Evolutionary conservation across 129 eudicot genomes (phyloP).

Genomic region (Flaveria brownii): DNA sequence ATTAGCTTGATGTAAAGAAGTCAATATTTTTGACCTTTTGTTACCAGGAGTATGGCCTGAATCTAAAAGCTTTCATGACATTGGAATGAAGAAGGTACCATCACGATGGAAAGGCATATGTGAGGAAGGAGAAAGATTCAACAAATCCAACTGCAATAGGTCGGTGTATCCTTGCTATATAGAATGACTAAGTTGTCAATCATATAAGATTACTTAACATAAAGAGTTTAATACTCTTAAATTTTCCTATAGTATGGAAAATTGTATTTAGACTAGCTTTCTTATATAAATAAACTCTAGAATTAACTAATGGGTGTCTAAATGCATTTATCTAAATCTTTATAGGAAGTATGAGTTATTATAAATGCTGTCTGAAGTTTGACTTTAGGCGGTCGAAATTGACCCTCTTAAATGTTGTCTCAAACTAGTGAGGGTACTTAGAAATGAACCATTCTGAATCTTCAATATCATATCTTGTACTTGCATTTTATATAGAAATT

Average conservation of each 20-base stretch:
- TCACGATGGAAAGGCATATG: conserved; percentile 55
- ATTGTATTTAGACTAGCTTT: too few species aligned
- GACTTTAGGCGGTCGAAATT: not conserved
- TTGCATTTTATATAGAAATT: too few species aligned
- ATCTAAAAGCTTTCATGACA: conserved; percentile 44
- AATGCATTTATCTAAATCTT: not conserved
- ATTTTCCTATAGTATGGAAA: not conserved
- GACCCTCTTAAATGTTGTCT: not conserved
- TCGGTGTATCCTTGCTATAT: conserved; percentile 1
- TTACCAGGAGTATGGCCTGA: conserved; percentile 63
- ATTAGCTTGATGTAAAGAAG: not conserved
- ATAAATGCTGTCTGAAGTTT: not conserved
- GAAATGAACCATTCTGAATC: not conserved
- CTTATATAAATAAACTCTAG: not conserved
- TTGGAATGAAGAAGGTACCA: conserved; percentile 43
- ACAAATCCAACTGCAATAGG: conserved; percentile 50
- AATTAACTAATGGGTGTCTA: not conserved
- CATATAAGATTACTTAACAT: not conserved
- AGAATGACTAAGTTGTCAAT: not conserved
- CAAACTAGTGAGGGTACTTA: not conserved
- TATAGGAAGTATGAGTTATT: not conserved
- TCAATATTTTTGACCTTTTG: not conserved
- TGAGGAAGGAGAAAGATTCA: conserved; percentile 45
- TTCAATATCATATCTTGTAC: not conserved
- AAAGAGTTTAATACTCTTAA: not conserved